phyloP scores from a whole-genome alignment of 2,329 filamentous ascomycete species.

The Emericellopsis cladophorae region DNA sequence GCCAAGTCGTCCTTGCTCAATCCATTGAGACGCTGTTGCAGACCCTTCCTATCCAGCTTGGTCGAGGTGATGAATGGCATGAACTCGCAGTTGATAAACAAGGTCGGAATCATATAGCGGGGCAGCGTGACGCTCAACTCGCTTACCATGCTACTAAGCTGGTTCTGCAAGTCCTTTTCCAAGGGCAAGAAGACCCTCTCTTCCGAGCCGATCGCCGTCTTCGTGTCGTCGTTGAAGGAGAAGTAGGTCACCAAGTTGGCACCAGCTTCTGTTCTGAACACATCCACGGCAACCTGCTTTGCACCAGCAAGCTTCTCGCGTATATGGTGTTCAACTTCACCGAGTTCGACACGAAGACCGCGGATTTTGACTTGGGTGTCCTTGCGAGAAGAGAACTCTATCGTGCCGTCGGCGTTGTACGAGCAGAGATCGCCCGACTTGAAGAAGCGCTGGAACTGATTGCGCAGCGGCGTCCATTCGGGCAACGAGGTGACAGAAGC shows the following conservation, averaged over 20 bases:
- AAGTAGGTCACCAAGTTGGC: constrained; percentile 1
- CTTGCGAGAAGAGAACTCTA: constrained; percentile 23
- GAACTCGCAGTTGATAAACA: constrained; percentile 8
- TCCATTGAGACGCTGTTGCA: background rate
- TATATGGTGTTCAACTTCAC: constrained; percentile 10
- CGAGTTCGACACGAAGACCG: constrained; percentile 34
- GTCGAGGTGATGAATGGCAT: constrained; percentile 7
- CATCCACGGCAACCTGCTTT: constrained; percentile 11
- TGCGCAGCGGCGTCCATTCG: constrained; percentile 11
- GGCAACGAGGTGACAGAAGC: constrained; percentile 1
- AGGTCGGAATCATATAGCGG: constrained; percentile 7
- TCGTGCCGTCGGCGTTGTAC: constrained; percentile 13
- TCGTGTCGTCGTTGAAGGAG: background rate
- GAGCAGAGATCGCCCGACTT: constrained; percentile 21
- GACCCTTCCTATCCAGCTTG: background rate
- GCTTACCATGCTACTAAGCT: constrained; percentile 6
- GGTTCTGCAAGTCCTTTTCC: constrained; percentile 3
- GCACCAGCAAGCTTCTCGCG: constrained; percentile 1
- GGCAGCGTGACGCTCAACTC: constrained; percentile 2
- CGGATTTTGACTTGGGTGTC: constrained; percentile 37
- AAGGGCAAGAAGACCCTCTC: constrained; percentile 5
- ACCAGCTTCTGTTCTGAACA: constrained; percentile 3
- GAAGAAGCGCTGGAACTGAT: constrained; percentile 15
- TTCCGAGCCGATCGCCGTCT: constrained; percentile 4
- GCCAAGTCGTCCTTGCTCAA: background rate